A percentile compares a stretch with the other conserved stretches of the same genome.
Evolutionary conservation across 2,329 filamentous ascomycete genomes (phyloP).

Genomic region (Stachybotrys chlorohalonatus): DNA sequence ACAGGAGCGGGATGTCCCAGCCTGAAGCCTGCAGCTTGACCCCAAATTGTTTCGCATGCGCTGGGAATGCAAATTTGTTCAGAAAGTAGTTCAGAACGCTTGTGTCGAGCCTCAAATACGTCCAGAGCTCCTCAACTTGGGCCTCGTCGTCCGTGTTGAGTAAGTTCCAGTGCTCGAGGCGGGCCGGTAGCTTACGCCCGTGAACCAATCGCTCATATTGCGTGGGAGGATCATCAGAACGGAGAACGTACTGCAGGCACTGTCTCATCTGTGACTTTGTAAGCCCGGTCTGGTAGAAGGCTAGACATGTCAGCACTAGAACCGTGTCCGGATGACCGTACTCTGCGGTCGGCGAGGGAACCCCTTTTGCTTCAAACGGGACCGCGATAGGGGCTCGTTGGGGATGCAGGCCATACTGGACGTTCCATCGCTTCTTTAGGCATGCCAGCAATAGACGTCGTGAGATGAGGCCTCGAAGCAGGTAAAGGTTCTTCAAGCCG

Average conservation of each 20-base stretch:
- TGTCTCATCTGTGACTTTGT: slow-evolving; percentile 36
- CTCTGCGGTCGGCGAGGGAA: slow-evolving; percentile 52
- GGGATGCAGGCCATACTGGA: slow-evolving; percentile 52
- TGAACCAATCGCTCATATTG: slow-evolving; percentile 46
- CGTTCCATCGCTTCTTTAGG: slow-evolving; percentile 56
- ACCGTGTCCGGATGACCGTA: slow-evolving; percentile 60
- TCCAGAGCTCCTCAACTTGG: slow-evolving; percentile 42
- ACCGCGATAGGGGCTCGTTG: slow-evolving; percentile 52
- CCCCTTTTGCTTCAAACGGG: slow-evolving; percentile 57
- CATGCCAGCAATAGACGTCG: slow-evolving; percentile 48
- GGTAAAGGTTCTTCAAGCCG: slow-evolving; percentile 25
- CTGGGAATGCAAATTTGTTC: slow-evolving; percentile 55
- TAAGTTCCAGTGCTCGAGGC: slow-evolving; percentile 40
- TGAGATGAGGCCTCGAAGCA: slow-evolving; percentile 54
- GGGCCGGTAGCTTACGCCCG: slow-evolving; percentile 30
- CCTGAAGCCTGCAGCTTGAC: slow-evolving; percentile 55
- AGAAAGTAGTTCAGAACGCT: slow-evolving; percentile 50
- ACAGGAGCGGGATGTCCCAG: slow-evolving; percentile 54
- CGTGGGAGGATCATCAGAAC: slow-evolving; percentile 44
- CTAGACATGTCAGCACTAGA: slow-evolving; percentile 54
- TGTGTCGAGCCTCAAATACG: slow-evolving; percentile 31
- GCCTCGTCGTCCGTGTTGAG: slow-evolving; percentile 51
- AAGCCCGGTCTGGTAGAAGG: slow-evolving; percentile 57
- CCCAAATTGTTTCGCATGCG: slow-evolving; percentile 54
- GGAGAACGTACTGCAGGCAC: slow-evolving; percentile 39